Base-by-base conservation (phyloP, 1,284 basidiomycete genomes). In the Lignosus rhinocerotis region DNA sequence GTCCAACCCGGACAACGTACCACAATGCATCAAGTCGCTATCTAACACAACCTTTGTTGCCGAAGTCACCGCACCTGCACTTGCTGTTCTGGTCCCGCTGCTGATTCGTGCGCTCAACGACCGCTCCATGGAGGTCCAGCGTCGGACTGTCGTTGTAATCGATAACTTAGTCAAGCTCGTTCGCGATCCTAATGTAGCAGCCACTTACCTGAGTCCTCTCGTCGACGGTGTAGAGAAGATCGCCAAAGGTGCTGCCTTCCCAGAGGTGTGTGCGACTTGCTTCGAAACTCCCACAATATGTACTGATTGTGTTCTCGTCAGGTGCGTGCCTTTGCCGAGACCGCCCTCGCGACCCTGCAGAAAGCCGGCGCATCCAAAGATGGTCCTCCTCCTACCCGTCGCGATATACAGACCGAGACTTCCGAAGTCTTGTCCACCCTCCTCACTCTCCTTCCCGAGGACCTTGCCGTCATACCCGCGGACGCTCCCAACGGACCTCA, bases 81-180 rank as follows among this genome's bases (percentile, higher is more conserved):
- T 99, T 42, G 96, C 97, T 25, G 94, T 99, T 66, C 87, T 99
- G 66, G 95, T 97, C 2, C 96, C 96, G 6, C 85, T 99, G 42
- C 81, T 99, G 55, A 82, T 87, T 54, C 94, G 97, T 70, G 96
- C 94, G 7, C 80, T 99, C 66, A 96, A 96, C 71, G 96, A 98
- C 75, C 86, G 96, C 65, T 96, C 93, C 64, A 97, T 96, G 87
- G 95, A 98, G 72, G 93, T 93, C 21, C 93, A 94, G 71, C 88
- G 93, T 60, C 82, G 90, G 33, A 85, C 88, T 0, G 94, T 96
- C 60, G 91, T 99, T 55, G 93, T 99, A 68, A 87, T 96, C 61
- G 95, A 96, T 72, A 99, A 99, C 77, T 83, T 99, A 56, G 96
- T 98, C 76, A 99, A 98, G 78, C 89, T 99, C 56, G 97, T 99